Conservation (phyloP, 2,329 filamentous ascomycete genomes). For the Aspergillus pseudotamarii region DNA sequence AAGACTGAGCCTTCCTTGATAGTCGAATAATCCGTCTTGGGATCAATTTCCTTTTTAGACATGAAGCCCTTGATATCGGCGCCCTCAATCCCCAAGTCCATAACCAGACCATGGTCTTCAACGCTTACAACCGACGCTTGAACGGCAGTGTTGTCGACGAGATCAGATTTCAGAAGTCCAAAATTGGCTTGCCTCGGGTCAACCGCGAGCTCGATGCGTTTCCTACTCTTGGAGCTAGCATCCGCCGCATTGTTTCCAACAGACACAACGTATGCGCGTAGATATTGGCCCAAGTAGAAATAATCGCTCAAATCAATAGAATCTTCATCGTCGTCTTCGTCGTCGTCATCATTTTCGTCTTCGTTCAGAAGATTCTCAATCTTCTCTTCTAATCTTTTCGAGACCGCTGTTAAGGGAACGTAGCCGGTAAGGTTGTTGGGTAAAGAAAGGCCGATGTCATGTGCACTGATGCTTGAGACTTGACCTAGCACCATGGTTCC, state of each 20-base stretch:
- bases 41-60: constrained; percentile 77
- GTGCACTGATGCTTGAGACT: constrained; percentile 75
- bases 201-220: constrained; percentile 84
- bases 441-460: constrained; percentile 78
- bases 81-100: constrained; percentile 81
- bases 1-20: constrained; percentile 83
- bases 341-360: constrained; percentile 59
- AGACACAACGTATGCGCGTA: constrained; percentile 80
- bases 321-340: constrained; percentile 54
- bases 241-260: constrained; percentile 61
- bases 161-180: constrained; percentile 70
- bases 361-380: constrained; percentile 70
- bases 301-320: constrained; percentile 73
- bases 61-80: constrained; percentile 77
- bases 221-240: constrained; percentile 67
- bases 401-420: constrained; percentile 89
- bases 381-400: constrained; percentile 72
- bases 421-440: constrained; percentile 93
- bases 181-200: constrained; percentile 78
- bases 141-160: constrained; percentile 74
- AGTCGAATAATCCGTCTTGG: constrained; percentile 63
- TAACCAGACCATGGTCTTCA: constrained; percentile 93
- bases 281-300: constrained; percentile 82
- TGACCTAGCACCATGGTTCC: constrained; percentile 89
- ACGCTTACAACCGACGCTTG: constrained; percentile 88